Evolutionary conservation across 139 green algal genomes (phyloP).

Genomic region (Chlamydomonas incerta): DNA sequence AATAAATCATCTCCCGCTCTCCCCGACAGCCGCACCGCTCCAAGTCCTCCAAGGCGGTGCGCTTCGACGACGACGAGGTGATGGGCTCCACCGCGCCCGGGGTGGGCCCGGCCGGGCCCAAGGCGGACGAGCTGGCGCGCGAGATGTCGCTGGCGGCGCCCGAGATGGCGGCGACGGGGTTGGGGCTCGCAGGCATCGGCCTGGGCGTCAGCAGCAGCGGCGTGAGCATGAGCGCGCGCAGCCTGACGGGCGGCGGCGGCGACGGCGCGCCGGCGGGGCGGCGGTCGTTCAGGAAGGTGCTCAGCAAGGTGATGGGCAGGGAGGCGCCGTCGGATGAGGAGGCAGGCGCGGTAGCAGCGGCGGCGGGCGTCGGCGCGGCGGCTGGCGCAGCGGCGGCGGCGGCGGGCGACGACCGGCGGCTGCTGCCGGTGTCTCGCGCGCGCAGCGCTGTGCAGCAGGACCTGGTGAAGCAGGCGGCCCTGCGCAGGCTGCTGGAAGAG

Average conservation of each 20-base stretch:
- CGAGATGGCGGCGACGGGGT: no score
- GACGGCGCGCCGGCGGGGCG: neutral
- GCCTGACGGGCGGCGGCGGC: no score
- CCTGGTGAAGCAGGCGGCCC: neutral
- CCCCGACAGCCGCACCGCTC: neutral
- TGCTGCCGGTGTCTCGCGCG: no score
- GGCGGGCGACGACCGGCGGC: no score
- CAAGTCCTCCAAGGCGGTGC: neutral
- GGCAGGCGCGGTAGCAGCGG: no score
- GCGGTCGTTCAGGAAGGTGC: neutral
- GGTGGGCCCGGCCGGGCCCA: no score
- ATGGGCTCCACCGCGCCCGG: neutral
- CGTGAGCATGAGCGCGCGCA: neutral
- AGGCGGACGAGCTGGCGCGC: no score
- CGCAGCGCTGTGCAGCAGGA: neutral
- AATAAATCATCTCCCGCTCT: no score
- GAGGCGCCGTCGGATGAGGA: neutral
- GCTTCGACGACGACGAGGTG: neutral
- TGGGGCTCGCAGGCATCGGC: no score
- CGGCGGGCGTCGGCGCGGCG: no score
- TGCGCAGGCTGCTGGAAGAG: neutral
- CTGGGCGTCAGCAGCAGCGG: neutral
- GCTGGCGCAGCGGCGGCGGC: no score
- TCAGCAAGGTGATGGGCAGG: neutral
- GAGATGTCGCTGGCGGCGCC: neutral